Conservation (phyloP, 495 filamentous ascomycete species). For the Xylaria intraflava region DNA sequence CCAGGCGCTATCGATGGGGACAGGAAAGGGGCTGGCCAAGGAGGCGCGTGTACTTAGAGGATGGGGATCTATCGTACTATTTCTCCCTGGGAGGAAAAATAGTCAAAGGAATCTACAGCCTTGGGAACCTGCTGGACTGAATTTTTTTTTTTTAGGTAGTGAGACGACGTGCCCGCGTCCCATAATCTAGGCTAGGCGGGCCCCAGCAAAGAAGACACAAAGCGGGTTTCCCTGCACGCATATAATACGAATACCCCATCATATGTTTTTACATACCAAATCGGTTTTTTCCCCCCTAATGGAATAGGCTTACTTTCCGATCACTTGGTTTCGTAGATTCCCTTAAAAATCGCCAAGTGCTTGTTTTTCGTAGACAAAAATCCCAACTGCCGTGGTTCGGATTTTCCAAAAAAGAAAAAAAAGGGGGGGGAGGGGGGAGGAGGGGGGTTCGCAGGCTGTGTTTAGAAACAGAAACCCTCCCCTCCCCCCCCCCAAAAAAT, state of each 20-base stretch:
- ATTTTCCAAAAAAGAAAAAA: no score
- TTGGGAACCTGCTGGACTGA: constrained; percentile 7
- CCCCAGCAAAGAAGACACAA: constrained; percentile 9
- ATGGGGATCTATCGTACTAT: background rate
- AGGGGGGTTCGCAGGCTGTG: no score
- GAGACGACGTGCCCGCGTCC: no score
- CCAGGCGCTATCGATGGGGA: background rate
- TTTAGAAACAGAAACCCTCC: no score
- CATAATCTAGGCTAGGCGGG: constrained; percentile 13
- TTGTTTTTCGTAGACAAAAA: no score
- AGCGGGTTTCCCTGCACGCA: constrained; percentile 16
- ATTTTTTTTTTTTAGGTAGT: constrained; percentile 22
- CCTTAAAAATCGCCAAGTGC: no score
- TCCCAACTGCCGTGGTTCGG: no score
- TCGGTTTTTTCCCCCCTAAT: background rate
- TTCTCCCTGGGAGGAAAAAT: background rate
- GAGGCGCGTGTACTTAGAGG: background rate
- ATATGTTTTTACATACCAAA: constrained; percentile 6
- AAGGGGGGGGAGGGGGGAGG: no score
- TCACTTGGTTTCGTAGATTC: no score
- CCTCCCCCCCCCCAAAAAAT: no score
- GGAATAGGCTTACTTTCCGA: no score
- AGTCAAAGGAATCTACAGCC: background rate
- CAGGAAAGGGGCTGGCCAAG: background rate
- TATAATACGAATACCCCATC: constrained; percentile 22